These are phyloP conservation scores for Cinchona pubescens DNA, from an alignment of 257 asterid genomes.

Conservation along the genomic window DNA sequence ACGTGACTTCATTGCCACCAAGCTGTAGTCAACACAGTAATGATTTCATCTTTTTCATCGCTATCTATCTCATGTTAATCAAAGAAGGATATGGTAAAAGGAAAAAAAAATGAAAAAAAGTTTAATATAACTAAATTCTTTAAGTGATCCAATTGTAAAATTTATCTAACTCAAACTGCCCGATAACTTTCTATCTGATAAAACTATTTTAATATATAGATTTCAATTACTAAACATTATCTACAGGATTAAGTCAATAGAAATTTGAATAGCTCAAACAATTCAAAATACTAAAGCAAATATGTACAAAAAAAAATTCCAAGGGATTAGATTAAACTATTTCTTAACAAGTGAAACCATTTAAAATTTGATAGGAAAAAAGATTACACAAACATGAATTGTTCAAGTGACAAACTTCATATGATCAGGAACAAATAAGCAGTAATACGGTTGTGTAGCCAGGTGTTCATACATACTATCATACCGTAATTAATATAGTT, in stretches of 20 bases:
- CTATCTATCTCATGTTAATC: neutral
- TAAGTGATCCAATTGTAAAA: too few relatives aligned
- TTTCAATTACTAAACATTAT: neutral
- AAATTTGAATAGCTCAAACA: neutral
- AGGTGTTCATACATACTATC: neutral
- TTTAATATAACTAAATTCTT: neutral
- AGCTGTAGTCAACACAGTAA: too few relatives aligned
- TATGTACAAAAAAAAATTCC: neutral
- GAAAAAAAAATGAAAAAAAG: too few relatives aligned
- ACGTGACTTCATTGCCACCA: too few relatives aligned
- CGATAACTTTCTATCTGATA: neutral
- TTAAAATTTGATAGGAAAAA: too few relatives aligned
- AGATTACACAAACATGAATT: neutral
- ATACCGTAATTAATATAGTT: too few relatives aligned
- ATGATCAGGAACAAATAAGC: too few relatives aligned
- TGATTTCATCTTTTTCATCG: neutral
- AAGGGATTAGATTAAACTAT: too few relatives aligned
- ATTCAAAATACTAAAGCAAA: neutral
- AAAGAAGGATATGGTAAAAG: neutral
- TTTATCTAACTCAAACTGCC: neutral
- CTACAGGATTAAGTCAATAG: neutral
- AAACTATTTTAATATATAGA: neutral
- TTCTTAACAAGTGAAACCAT: too few relatives aligned
- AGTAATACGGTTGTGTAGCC: neutral
- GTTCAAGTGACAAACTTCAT: neutral